Percentiles rank a stretch among this genome's conserved stretches.
These are phyloP conservation scores for Exophiala aquamarina DNA, from an alignment of 2,329 filamentous ascomycete species.

Conservation along the genomic window DNA sequence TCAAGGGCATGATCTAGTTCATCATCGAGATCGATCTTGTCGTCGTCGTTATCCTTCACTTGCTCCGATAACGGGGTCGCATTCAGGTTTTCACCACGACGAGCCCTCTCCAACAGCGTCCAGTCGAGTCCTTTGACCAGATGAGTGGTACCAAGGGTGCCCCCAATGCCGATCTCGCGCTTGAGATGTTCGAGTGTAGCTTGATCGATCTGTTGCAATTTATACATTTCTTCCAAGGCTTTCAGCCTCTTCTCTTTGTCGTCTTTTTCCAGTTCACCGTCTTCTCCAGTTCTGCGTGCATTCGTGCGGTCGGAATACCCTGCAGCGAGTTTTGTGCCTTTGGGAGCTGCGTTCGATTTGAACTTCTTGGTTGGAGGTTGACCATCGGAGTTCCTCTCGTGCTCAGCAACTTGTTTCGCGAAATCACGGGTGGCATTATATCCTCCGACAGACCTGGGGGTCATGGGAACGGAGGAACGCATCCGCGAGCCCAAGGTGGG, in stretches of 20 bases:
- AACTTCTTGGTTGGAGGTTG: constrained; percentile 69
- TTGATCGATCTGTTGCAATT: constrained; percentile 79
- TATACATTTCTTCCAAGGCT: constrained; percentile 77
- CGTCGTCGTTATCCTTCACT: constrained; percentile 31
- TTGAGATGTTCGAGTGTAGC: constrained; percentile 74
- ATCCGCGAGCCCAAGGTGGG: constrained; percentile 72
- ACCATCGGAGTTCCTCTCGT: constrained; percentile 53
- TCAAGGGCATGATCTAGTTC: constrained; percentile 51
- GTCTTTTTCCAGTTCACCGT: constrained; percentile 49
- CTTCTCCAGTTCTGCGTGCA: constrained; percentile 56
- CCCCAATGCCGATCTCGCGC: constrained; percentile 73
- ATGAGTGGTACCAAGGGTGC: constrained; percentile 77
- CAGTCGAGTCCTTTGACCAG: constrained; percentile 90
- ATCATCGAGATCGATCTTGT: constrained; percentile 58
- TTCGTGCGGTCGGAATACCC: constrained; percentile 85
- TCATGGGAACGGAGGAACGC: constrained; percentile 86
- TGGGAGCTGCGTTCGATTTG: constrained; percentile 72
- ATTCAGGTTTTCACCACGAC: constrained; percentile 56
- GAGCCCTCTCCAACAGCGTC: constrained; percentile 57
- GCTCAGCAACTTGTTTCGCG: constrained; percentile 78
- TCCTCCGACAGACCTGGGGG: constrained; percentile 61
- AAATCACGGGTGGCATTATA: constrained; percentile 69
- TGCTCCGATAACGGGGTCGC: constrained; percentile 33
- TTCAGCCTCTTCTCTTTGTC: constrained; percentile 67
- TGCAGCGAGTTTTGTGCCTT: constrained; percentile 73